Conservation (phyloP, 768 basidiomycete species). For the Naganishia vishniacii region DNA sequence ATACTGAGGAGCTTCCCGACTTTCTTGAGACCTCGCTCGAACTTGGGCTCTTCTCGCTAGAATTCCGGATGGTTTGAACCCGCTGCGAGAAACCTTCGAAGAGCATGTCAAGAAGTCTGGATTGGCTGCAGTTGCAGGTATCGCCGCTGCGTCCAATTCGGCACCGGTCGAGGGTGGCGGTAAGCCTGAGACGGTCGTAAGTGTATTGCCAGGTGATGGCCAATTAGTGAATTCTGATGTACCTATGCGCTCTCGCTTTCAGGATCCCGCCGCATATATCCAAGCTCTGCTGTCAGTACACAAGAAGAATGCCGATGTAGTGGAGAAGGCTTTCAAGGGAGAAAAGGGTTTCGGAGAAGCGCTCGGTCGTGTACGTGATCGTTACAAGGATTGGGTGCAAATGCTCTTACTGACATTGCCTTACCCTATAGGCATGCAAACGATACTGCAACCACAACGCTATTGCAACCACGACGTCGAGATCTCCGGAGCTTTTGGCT, state of each 20-base stretch:
- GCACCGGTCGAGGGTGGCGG: slow-evolving; percentile 50
- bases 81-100: slow-evolving; percentile 84
- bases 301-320: slow-evolving; percentile 82
- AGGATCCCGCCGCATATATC: slow-evolving; percentile 88
- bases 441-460: slow-evolving; percentile 92
- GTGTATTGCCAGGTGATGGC: slow-evolving; percentile 16
- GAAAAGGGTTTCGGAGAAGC: slow-evolving; percentile 90
- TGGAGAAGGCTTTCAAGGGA: slow-evolving; percentile 78
- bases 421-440: slow-evolving; percentile 66
- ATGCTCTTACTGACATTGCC: not conserved
- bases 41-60: slow-evolving; percentile 91
- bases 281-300: slow-evolving; percentile 88
- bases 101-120: slow-evolving; percentile 92
- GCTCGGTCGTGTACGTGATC: slow-evolving; percentile 59
- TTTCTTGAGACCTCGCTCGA: slow-evolving; percentile 71
- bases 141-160: slow-evolving; percentile 51
- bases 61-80: slow-evolving; percentile 83
- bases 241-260: not conserved
- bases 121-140: slow-evolving; percentile 68
- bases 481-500: slow-evolving; percentile 85
- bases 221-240: not conserved
- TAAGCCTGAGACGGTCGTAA: slow-evolving; percentile 57
- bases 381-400: too few species aligned
- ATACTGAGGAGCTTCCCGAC: too few species aligned
- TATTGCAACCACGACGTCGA: slow-evolving; percentile 65